Conservation (phyloP, 176 grass and related monocot species). For the Oryza nivara region DNA sequence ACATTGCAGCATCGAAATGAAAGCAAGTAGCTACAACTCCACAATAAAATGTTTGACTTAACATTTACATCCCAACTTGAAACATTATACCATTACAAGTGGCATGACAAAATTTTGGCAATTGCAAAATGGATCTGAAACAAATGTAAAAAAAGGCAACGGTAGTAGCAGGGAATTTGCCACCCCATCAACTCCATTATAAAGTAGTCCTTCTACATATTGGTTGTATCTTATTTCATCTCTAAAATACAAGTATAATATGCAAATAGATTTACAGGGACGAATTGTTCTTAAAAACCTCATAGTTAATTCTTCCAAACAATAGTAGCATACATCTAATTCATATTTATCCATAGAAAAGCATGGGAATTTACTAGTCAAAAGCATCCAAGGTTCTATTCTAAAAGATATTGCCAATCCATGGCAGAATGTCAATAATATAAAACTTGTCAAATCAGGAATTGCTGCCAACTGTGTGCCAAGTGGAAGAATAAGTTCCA, state of each 20-base stretch:
- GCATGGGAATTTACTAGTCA: background rate
- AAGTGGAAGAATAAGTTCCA: conserved; percentile 41
- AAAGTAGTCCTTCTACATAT: no score
- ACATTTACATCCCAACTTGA: conserved; percentile 1
- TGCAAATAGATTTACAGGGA: no score
- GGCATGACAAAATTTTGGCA: background rate
- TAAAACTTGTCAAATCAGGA: conserved; percentile 22
- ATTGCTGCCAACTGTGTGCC: conserved; percentile 18
- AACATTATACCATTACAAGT: background rate
- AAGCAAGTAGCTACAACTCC: background rate
- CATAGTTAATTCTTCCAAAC: no score
- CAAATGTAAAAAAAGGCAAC: no score
- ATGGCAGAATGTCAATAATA: conserved; percentile 29
- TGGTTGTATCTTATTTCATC: no score
- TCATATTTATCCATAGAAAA: no score
- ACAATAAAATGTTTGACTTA: conserved; percentile 24
- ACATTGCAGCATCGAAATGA: background rate
- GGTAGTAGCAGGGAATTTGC: no score
- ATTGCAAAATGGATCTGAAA: background rate
- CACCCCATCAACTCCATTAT: no score
- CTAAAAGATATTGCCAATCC: conserved; percentile 8
- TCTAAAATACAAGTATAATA: no score
- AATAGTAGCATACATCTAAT: no score
- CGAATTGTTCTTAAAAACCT: no score
- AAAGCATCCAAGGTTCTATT: conserved; percentile 24